These are phyloP conservation scores for Tanacetum coccineum DNA, from an alignment of 129 eudicot genomes.

Conservation along the genomic window DNA sequence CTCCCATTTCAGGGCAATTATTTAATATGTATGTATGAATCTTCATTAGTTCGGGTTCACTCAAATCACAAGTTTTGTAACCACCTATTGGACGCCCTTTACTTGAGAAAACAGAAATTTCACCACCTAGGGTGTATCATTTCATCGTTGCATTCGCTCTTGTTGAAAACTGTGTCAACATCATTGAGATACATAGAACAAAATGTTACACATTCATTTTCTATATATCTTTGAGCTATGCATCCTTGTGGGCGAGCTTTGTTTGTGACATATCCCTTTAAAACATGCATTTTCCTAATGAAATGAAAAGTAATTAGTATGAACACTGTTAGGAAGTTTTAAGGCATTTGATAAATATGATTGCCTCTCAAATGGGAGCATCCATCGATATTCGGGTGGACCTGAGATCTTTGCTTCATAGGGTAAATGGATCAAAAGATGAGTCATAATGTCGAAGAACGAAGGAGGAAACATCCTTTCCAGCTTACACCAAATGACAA, in stretches of 20 bases:
- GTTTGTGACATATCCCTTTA: too few relatives aligned
- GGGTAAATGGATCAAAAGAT: background rate
- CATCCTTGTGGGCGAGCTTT: too few relatives aligned
- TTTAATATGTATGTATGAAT: slow-evolving; percentile 10
- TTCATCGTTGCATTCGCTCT: slow-evolving; percentile 33
- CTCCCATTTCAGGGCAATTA: slow-evolving; percentile 7
- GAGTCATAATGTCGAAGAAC: background rate
- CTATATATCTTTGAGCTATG: too few relatives aligned
- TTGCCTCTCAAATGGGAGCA: too few relatives aligned
- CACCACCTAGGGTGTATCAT: background rate
- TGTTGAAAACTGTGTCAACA: slow-evolving; percentile 11
- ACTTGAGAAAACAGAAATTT: background rate
- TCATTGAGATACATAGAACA: too few relatives aligned
- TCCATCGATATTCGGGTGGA: too few relatives aligned
- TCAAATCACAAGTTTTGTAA: background rate
- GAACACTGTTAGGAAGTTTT: too few relatives aligned
- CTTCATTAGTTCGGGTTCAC: background rate
- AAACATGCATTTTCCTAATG: too few relatives aligned
- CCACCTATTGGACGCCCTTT: slow-evolving; percentile 1
- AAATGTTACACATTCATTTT: too few relatives aligned
- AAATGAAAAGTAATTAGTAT: too few relatives aligned
- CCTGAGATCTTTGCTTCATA: slow-evolving; percentile 12
- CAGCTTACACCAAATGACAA: too few relatives aligned
- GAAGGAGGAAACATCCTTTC: background rate
- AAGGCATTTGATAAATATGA: too few relatives aligned